Base-by-base conservation (phyloP, 2,329 filamentous ascomycete species). In the Fusarium clavum region DNA sequence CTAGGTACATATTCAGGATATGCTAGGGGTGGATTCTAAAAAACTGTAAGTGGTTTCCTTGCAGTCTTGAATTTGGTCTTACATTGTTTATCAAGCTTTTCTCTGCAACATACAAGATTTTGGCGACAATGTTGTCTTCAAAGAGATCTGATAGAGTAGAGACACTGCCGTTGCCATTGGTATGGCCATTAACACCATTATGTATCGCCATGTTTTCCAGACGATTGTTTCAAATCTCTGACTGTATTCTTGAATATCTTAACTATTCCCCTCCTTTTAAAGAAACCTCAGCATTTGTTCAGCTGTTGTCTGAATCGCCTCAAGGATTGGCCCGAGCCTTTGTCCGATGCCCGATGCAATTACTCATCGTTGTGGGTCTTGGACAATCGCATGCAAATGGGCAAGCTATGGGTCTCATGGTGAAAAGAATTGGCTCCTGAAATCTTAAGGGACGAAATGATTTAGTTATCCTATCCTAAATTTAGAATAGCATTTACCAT, bases 1-100 rank as follows among this genome's bases (percentile, higher is more conserved):
- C 64, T 71, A 0, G 20, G 20, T 20, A 75, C 73, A 20, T 75
- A 75, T 6, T 75, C 73, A 0, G 73, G 73, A 12, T 73, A 75
- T 2, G 59, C 64, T 4, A 53, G 47, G 1, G 71, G 69, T 3
- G 72, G 72, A 11, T 67, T 61, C 72, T 73, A 40, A n/a, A 3
- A 4, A 1, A 1, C 11, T 14, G n/a, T 68, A 3, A 62, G 58
- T 1, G 6, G 3, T n/a, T 3, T 18, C 8, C 8, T 9, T 0
- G 0, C 0, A 0, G 27, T 3, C 1, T 12, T 20, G 2, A 3
- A 1, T 0, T 9, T 1, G 6, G 0, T 30, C 58, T 45, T n/a
- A 73, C 71, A 5, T 73, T 73, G 8, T 71, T 51, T 5, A 59
- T 16, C 1, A 73, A 24, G 0, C 63, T 55, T n/a, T 45, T 64